Base-by-base conservation (phyloP, 176 grass and related monocot genomes). In the Tillandsia leiboldiana region DNA sequence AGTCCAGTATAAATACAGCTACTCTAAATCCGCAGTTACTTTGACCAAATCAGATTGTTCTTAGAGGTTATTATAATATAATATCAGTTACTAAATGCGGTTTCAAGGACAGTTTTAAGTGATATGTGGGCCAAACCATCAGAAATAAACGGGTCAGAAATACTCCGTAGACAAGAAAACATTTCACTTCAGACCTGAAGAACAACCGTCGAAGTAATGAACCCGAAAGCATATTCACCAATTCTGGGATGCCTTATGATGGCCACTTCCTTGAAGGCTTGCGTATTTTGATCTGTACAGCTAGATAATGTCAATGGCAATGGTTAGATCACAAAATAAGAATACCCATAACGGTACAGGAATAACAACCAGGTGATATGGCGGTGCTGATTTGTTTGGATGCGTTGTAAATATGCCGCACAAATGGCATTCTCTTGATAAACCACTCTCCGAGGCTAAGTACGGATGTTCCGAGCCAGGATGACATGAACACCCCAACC, bases 181-280 rank as follows among this genome's bases (percentile, higher is more conserved):
- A 24, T 51, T 23, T 71, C n/a, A 26, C 3, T 6, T 53, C 10
- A 18, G 10, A 75, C 73, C 63, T 75, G 73, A 75, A 75, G 73
- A 66, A 67, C 10, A 12, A 75, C 63, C 6, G 63, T 53, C 12
- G 73, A 75, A 48, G 73, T 75, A 63, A 75, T 75, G 64, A 75
- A 75, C 66, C 73, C 73, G 66, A 75, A 75, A n/a, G 73, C 73
- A 52, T 75, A 67, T 75, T 75, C 73, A 56, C 73, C 73, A n/a
- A 75, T 17, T 22, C 73, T 62, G 27, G 73, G 73, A 51, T 75
- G 73, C 63, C 73, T 75, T 20, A 75, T 75, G 53, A 75, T 66
- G 42, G 50, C 63, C 26, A 67, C 63, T 67, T 75, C 73, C 63
- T 75, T 75, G 26, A 75, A 75, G 23, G 63, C 73, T 75, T 75